Evolutionary conservation across 768 basidiomycete species (phyloP).

Genomic region (Amanita muscaria): DNA sequence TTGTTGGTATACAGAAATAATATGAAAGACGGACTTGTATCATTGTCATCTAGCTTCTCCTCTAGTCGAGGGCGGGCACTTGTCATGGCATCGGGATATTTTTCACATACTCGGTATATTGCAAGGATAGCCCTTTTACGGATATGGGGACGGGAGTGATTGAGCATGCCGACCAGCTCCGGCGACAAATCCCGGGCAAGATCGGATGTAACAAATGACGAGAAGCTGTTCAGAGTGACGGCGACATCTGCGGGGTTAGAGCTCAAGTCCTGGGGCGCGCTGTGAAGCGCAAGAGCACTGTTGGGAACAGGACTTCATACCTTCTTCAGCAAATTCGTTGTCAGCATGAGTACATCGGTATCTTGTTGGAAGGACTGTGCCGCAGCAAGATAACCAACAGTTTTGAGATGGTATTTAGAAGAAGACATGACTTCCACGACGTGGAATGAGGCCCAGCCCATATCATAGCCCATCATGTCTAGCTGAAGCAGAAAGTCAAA

Average conservation of each 20-base stretch:
- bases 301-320: conserved; percentile 30
- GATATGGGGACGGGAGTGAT: conserved; percentile 81
- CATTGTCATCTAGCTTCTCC: conserved; percentile 75
- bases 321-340: conserved; percentile 93
- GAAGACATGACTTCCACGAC: conserved; percentile 99
- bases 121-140: conserved; percentile 86
- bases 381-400: conserved; percentile 92
- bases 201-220: conserved; percentile 77
- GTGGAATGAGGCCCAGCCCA: conserved; percentile 93
- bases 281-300: conserved; percentile 14
- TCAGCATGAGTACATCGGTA: conserved; percentile 95
- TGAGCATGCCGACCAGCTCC: conserved; percentile 79
- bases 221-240: conserved; percentile 72
- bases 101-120: conserved; percentile 69
- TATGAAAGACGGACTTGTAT: conserved; percentile 40
- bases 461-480: conserved; percentile 95
- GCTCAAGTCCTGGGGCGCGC: conserved; percentile 61
- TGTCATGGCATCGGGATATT: conserved; percentile 72
- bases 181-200: conserved; percentile 86
- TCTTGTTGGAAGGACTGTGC: conserved; percentile 85
- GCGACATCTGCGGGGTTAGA: conserved; percentile 70
- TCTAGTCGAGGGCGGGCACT: conserved; percentile 61
- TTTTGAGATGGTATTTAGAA: conserved; percentile 83
- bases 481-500: conserved; percentile 43
- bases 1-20: not conserved